Conservation (phyloP, 331 rosid genomes). For the Prunus yedoensis region DNA sequence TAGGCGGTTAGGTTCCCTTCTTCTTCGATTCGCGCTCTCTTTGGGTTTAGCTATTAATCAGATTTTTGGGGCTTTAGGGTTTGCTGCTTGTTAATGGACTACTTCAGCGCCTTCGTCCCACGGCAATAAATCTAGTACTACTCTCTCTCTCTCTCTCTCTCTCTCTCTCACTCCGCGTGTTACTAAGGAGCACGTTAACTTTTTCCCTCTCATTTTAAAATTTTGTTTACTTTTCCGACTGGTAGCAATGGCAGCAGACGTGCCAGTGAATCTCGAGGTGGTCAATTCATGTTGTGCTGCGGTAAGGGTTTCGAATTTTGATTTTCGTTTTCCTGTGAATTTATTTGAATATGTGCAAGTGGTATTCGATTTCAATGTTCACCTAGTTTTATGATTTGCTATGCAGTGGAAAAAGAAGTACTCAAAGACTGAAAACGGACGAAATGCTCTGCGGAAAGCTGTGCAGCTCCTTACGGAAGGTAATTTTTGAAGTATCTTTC, state of each 20-base stretch:
- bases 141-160: not conserved
- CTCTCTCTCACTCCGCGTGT: not conserved
- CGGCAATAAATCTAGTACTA: not conserved
- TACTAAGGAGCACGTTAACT: not conserved
- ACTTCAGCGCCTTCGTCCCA: not conserved
- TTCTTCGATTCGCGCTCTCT: not conserved
- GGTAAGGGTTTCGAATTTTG: conserved; percentile 38
- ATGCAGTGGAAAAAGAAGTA: conserved; percentile 60
- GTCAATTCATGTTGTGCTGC: conserved; percentile 45
- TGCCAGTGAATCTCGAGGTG: conserved; percentile 26
- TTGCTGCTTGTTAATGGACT: not conserved
- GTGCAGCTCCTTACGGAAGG: conserved; percentile 56
- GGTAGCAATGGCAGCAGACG: conserved; percentile 47
- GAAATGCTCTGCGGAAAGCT: conserved; percentile 61
- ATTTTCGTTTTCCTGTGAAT: not conserved
- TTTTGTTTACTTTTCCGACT: not conserved
- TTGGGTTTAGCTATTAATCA: not conserved
- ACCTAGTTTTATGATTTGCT: not conserved
- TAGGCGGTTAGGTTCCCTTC: not conserved
- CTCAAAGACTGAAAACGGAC: conserved; percentile 35
- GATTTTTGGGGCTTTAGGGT: not conserved
- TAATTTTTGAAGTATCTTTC: conserved; percentile 3
- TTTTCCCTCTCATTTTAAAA: not conserved
- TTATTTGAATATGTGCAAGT: not conserved
- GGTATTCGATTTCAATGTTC: not conserved